A percentile compares a stretch with the other conserved stretches of the same genome.
These are phyloP conservation scores for Trypanosoma rangeli DNA, from an alignment of 208 protist species.

Conservation along the genomic window DNA sequence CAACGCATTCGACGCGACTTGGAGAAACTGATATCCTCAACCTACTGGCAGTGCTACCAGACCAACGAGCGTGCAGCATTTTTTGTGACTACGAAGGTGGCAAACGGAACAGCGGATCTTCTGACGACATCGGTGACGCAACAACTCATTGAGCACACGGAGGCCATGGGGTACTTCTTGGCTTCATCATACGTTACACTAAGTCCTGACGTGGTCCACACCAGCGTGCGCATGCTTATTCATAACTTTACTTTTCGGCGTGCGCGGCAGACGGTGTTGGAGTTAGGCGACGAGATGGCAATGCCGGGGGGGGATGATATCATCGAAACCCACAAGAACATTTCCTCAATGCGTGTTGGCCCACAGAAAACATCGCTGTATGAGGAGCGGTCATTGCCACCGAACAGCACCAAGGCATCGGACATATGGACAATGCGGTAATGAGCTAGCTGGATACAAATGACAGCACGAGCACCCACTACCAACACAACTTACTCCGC, in stretches of 20 bases:
- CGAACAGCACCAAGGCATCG: constrained; percentile 18
- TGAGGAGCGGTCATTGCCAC: constrained; percentile 32
- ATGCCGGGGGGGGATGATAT: constrained; percentile 21
- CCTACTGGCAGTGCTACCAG: constrained; percentile 90
- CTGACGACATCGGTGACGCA: constrained; percentile 85
- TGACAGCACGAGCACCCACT: background rate
- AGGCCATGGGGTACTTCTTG: constrained; percentile 78
- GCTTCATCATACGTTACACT: constrained; percentile 78
- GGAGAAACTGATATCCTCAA: constrained; percentile 75
- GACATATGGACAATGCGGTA: constrained; percentile 15
- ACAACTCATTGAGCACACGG: constrained; percentile 81
- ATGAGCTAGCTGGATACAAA: background rate
- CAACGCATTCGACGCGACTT: constrained; percentile 73
- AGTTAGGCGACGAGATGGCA: constrained; percentile 41
- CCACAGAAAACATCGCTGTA: constrained; percentile 48
- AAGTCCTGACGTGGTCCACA: constrained; percentile 84
- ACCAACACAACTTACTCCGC: background rate
- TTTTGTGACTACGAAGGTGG: constrained; percentile 86
- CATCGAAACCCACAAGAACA: constrained; percentile 72
- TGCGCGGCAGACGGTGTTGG: constrained; percentile 42
- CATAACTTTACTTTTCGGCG: constrained; percentile 87
- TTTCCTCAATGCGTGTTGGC: constrained; percentile 54
- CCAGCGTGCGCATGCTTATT: constrained; percentile 85
- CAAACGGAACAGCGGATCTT: constrained; percentile 83
- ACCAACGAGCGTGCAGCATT: constrained; percentile 85